These are phyloP conservation scores for Populus trichocarpa DNA, from an alignment of 441 rosid species.

Conservation along the genomic window DNA sequence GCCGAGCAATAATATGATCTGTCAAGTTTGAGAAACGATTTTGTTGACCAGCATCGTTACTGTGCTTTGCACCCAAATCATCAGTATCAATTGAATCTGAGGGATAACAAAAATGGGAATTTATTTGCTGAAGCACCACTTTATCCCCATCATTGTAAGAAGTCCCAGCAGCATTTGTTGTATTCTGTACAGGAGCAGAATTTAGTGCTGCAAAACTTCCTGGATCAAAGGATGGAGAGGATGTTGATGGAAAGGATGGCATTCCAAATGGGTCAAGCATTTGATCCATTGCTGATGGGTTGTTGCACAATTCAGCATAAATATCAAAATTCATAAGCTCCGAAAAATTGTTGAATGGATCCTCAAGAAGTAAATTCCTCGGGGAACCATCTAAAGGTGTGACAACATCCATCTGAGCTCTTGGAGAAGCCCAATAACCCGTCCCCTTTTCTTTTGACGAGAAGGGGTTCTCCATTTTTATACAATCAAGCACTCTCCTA, in stretches of 20 bases:
- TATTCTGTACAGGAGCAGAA: constrained; percentile 24
- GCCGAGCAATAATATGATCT: constrained; percentile 32
- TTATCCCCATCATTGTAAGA: constrained; percentile 44
- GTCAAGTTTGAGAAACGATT: constrained; percentile 18
- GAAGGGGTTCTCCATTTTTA: constrained; percentile 52
- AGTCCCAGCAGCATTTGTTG: constrained; percentile 28
- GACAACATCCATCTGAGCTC: constrained; percentile 42
- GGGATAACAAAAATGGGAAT: constrained; percentile 29
- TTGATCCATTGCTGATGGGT: constrained; percentile 48
- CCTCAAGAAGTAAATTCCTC: constrained; percentile 41
- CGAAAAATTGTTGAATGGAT: constrained; percentile 40
- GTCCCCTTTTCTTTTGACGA: constrained; percentile 51
- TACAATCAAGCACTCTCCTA: neutral
- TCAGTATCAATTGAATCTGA: constrained; percentile 27
- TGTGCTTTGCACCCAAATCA: constrained; percentile 26
- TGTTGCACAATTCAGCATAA: constrained; percentile 61
- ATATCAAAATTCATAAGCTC: constrained; percentile 66
- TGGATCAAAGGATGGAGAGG: constrained; percentile 37
- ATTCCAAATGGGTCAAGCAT: constrained; percentile 41
- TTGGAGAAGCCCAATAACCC: constrained; percentile 38
- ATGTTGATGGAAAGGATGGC: constrained; percentile 35
- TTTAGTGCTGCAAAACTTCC: constrained; percentile 29
- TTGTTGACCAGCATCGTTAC: constrained; percentile 21
- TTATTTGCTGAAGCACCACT: constrained; percentile 29
- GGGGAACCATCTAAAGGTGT: constrained; percentile 19